These are phyloP conservation scores for Curvularia spicifera DNA, from an alignment of 2,329 filamentous ascomycete genomes.

Conservation along the genomic window DNA sequence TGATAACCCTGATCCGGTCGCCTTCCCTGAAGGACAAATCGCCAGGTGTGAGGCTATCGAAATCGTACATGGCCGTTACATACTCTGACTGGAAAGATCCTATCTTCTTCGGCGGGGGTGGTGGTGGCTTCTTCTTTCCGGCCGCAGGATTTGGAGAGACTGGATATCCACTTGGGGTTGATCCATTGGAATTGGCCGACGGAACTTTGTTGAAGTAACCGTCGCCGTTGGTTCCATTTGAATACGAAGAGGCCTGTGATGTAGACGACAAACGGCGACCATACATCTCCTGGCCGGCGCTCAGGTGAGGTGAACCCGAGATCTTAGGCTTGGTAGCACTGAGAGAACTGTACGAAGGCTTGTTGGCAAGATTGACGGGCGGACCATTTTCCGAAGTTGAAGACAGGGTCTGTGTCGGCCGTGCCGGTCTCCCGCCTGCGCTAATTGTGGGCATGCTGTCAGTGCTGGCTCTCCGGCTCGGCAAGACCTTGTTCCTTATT, in stretches of 20 bases:
- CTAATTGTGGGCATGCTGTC: constrained; percentile 45
- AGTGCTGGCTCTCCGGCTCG: constrained; percentile 39
- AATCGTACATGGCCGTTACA: constrained; percentile 77
- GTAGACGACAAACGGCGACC: constrained; percentile 41
- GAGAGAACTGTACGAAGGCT: constrained; percentile 46
- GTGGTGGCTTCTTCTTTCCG: constrained; percentile 75
- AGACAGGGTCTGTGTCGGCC: constrained; percentile 34
- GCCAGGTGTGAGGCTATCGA: constrained; percentile 70
- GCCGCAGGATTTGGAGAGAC: constrained; percentile 53
- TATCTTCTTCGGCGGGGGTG: constrained; percentile 68
- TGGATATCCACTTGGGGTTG: constrained; percentile 27
- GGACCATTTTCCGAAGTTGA: constrained; percentile 38
- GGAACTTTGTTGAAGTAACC: constrained; percentile 54
- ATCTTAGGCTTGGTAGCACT: constrained; percentile 44
- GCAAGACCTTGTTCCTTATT: constrained; percentile 53
- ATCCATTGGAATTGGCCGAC: constrained; percentile 42
- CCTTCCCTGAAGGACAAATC: constrained; percentile 79
- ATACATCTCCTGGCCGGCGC: constrained; percentile 40
- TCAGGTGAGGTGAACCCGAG: constrained; percentile 43
- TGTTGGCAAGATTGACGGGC: constrained; percentile 41
- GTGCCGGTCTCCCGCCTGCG: constrained; percentile 32
- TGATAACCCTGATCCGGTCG: constrained; percentile 76
- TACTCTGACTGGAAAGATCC: constrained; percentile 60
- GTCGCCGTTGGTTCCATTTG: constrained; percentile 37
- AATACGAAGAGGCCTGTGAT: constrained; percentile 41